Conservation (phyloP, 345 rosid species). For the Punica granatum region DNA sequence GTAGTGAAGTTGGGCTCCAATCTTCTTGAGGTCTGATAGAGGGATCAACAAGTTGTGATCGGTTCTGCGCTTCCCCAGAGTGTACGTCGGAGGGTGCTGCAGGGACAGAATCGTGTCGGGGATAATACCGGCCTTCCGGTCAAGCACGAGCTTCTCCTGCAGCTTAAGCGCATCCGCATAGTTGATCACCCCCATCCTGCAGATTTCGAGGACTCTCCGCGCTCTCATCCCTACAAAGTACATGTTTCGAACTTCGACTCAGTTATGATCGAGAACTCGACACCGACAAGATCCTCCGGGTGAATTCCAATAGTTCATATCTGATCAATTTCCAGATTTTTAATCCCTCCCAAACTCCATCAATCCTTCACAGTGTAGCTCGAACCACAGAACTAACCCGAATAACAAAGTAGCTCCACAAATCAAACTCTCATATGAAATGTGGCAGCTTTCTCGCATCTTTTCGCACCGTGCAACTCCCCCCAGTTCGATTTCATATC, state of each 20-base stretch:
- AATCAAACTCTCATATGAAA: not conserved
- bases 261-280: not conserved
- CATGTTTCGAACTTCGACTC: not conserved
- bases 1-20: constrained; percentile 84
- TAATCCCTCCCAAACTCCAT: not conserved
- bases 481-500: too few species aligned
- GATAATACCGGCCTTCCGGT: constrained; percentile 46
- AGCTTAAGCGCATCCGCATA: constrained; percentile 74
- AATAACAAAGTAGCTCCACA: not conserved
- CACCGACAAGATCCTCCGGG: not conserved
- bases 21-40: constrained; percentile 44
- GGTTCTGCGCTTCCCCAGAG: constrained; percentile 67
- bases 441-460: not conserved
- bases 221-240: constrained; percentile 48
- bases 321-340: not conserved
- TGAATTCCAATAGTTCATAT: not conserved
- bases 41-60: constrained; percentile 71
- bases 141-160: constrained; percentile 55
- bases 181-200: constrained; percentile 64
- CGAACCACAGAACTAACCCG: not conserved
- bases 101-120: constrained; percentile 64
- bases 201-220: constrained; percentile 48
- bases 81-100: constrained; percentile 85
- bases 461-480: too few species aligned
- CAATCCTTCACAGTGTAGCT: not conserved